Conservation (phyloP, 2,329 filamentous ascomycete species). For the Rhinocladiella similis region DNA sequence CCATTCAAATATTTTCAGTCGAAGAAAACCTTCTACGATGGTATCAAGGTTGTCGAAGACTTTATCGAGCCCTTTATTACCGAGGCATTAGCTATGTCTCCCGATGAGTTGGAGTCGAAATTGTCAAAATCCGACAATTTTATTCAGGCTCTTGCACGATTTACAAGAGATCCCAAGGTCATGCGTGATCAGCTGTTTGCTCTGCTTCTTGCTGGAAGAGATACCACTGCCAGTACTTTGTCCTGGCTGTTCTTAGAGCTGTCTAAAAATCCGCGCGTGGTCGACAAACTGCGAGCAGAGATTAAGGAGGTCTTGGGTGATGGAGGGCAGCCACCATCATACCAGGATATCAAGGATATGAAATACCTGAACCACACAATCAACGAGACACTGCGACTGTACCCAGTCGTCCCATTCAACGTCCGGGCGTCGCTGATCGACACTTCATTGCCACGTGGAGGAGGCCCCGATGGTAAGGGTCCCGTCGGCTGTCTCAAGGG, state of each 20-base stretch:
- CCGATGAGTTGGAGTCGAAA: constrained; percentile 71
- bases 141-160: constrained; percentile 77
- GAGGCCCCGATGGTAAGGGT: constrained; percentile 47
- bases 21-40: constrained; percentile 61
- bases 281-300: constrained; percentile 70
- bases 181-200: constrained; percentile 83
- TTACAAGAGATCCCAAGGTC: constrained; percentile 65
- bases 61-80: constrained; percentile 81
- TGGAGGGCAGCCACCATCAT: constrained; percentile 56
- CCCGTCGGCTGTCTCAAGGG: constrained; percentile 50
- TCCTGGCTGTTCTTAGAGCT: constrained; percentile 84
- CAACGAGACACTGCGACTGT: constrained; percentile 75
- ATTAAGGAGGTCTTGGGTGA: constrained; percentile 68
- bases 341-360: constrained; percentile 83
- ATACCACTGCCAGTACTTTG: constrained; percentile 81
- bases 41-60: constrained; percentile 68
- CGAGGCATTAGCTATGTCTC: constrained; percentile 65
- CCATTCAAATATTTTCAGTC: constrained; percentile 65
- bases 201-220: constrained; percentile 75
- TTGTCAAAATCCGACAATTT: constrained; percentile 75
- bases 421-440: constrained; percentile 70
- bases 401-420: constrained; percentile 79
- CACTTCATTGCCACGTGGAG: constrained; percentile 71
- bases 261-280: constrained; percentile 65
- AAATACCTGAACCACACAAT: constrained; percentile 72